Percentiles rank a stretch among this genome's conserved stretches.
phyloP scores from a whole-genome alignment of 495 filamentous ascomycete genomes.

The Sabuloglossum arenarium region DNA sequence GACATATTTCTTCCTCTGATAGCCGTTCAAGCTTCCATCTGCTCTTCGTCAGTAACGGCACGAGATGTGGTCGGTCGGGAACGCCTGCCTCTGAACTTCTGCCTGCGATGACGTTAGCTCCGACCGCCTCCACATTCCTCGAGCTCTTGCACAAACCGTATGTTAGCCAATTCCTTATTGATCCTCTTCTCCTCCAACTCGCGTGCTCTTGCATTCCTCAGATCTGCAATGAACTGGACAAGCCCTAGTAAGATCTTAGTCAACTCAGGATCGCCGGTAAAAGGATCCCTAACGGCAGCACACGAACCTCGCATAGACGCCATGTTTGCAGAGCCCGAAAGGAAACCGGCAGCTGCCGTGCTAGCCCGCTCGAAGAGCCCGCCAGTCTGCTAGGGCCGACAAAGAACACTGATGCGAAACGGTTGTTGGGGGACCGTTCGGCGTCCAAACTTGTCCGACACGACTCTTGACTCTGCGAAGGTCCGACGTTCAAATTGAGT shows the following conservation, averaged over 20 bases:
- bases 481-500: conserved; percentile 1
- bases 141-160: conserved; percentile 33
- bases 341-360: conserved; percentile 32
- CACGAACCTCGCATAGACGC: conserved; percentile 41
- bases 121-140: not conserved
- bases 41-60: conserved; percentile 11
- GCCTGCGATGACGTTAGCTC: conserved; percentile 22
- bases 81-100: conserved; percentile 53
- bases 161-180: conserved; percentile 98
- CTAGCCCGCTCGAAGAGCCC: conserved; percentile 26
- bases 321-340: conserved; percentile 31
- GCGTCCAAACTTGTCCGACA: not conserved
- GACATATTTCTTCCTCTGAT: conserved; percentile 99
- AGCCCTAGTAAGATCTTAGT: conserved; percentile 28
- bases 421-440: not conserved
- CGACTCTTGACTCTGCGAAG: not conserved
- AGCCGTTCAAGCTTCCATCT: conserved; percentile 79
- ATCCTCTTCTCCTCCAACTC: conserved; percentile 98
- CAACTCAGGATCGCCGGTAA: not conserved
- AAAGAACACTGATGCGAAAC: not conserved
- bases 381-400: conserved; percentile 6
- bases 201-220: conserved; percentile 82
- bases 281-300: not conserved
- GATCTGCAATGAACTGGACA: conserved; percentile 95
- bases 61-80: not conserved